These are phyloP conservation scores for Fusarium tjaetaba DNA, from an alignment of 2,329 filamentous ascomycete species.

Conservation along the genomic window DNA sequence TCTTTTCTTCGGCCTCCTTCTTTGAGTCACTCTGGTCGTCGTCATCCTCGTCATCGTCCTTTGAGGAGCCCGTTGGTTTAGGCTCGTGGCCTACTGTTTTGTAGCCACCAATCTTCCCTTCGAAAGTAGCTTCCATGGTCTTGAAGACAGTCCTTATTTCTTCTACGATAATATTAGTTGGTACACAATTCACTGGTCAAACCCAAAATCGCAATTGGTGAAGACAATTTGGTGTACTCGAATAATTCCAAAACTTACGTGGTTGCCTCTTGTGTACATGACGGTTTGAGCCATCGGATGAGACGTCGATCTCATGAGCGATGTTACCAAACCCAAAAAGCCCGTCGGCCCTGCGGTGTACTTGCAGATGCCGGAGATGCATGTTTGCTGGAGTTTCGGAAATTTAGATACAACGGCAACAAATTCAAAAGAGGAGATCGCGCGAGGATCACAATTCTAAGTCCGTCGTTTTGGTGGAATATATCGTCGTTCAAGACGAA, in stretches of 20 bases:
- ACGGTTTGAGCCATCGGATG: conserved; percentile 16
- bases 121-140: conserved; percentile 54
- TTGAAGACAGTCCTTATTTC: conserved; percentile 53
- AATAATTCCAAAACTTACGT: conserved; percentile 9
- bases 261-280: conserved; percentile 27
- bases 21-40: conserved; percentile 16
- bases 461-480: conserved; percentile 9
- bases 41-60: background rate
- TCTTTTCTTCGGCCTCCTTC: conserved; percentile 23
- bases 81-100: conserved; percentile 46
- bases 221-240: background rate
- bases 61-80: conserved; percentile 24
- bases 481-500: conserved; percentile 24
- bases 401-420: background rate
- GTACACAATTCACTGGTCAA: background rate
- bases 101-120: conserved; percentile 56
- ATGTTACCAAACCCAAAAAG: conserved; percentile 45
- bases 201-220: background rate
- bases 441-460: background rate
- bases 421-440: background rate
- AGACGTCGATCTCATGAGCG: conserved; percentile 31
- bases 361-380: conserved; percentile 43
- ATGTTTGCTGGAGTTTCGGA: conserved; percentile 38
- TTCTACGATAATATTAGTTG: conserved; percentile 35
- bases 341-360: conserved; percentile 42